Conservation (phyloP, 2,329 filamentous ascomycete genomes). For the Trichoderma afroharzianum region DNA sequence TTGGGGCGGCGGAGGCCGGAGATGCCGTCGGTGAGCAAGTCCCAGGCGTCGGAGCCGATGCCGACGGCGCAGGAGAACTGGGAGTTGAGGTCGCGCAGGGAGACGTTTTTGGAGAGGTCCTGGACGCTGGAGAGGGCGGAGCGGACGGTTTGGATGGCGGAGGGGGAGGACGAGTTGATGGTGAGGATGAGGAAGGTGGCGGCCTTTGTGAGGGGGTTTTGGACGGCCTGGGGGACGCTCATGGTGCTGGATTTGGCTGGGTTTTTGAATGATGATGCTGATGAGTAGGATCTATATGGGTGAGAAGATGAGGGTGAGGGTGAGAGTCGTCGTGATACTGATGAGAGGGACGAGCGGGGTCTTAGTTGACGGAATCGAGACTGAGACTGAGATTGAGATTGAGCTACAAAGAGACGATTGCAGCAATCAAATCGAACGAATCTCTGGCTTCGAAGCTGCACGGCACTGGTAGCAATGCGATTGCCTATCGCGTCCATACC, state of each 20-base stretch:
- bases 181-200: slow-evolving; percentile 53
- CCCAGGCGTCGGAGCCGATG: slow-evolving; percentile 52
- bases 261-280: neutral
- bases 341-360: neutral
- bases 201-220: slow-evolving; percentile 48
- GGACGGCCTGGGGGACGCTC: slow-evolving; percentile 29
- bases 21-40: slow-evolving; percentile 34
- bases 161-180: slow-evolving; percentile 27
- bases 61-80: slow-evolving; percentile 51
- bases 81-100: slow-evolving; percentile 44
- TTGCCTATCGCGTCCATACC: neutral
- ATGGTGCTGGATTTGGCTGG: neutral
- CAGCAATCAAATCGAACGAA: neutral
- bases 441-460: slow-evolving; percentile 1
- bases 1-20: slow-evolving; percentile 32
- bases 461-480: neutral
- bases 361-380: neutral
- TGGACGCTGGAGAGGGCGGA: slow-evolving; percentile 42
- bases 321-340: neutral
- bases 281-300: neutral
- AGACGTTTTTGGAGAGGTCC: slow-evolving; percentile 50
- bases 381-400: neutral
- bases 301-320: neutral
- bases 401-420: neutral
- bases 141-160: slow-evolving; percentile 40